Evolutionary conservation across 495 filamentous ascomycete genomes (phyloP).

Genomic region (Achaetomiella virescens): DNA sequence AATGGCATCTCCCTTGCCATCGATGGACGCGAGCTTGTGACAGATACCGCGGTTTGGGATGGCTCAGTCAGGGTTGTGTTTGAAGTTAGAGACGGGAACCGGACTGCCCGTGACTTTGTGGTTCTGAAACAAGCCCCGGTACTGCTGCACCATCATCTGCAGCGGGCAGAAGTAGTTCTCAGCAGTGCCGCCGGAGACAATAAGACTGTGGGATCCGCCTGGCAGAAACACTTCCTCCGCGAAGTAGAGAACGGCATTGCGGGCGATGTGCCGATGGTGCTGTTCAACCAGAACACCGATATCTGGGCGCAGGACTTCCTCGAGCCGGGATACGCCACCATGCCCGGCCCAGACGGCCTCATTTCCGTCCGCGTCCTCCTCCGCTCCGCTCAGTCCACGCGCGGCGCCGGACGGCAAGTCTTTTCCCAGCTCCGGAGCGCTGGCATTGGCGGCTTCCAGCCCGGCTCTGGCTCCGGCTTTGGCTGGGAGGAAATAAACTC

Average conservation of each 20-base stretch:
- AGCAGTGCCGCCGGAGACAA: background rate
- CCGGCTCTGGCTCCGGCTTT: background rate
- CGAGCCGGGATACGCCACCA: background rate
- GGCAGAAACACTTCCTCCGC: background rate
- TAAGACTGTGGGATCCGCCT: background rate
- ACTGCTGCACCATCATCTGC: background rate
- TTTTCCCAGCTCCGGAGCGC: background rate
- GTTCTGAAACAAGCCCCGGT: background rate
- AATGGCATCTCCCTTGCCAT: background rate
- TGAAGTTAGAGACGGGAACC: background rate
- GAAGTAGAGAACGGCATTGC: background rate
- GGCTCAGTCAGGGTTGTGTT: background rate
- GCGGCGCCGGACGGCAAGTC: background rate
- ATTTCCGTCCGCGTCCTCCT: background rate
- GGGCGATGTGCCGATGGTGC: background rate
- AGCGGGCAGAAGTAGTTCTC: background rate
- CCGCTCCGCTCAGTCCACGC: slow-evolving; percentile 1
- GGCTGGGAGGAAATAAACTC: slow-evolving; percentile 5
- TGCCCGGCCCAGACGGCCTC: background rate
- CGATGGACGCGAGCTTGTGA: background rate
- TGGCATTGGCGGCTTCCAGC: background rate
- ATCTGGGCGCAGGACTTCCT: slow-evolving; percentile 3
- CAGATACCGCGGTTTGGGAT: background rate
- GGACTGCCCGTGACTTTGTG: background rate
- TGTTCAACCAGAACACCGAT: slow-evolving; percentile 3